Percentiles rank a stretch among this genome's conserved stretches.
These are phyloP conservation scores for Chlorophyllum brunneum DNA, from an alignment of 768 basidiomycete species.

Conservation along the genomic window DNA sequence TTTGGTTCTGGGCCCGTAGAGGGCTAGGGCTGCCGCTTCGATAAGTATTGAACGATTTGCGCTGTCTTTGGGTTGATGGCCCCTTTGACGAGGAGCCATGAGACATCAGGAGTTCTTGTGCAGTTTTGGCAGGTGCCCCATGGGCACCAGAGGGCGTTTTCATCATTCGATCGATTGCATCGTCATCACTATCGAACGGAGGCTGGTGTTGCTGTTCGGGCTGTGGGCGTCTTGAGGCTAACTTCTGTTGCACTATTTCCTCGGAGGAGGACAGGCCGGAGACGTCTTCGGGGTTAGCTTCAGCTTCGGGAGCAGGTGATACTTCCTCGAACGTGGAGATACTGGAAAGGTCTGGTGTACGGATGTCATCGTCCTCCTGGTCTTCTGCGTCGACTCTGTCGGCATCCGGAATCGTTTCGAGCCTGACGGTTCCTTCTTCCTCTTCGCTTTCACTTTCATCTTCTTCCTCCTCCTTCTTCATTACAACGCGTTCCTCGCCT, in stretches of 20 bases:
- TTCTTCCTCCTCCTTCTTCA: not conserved
- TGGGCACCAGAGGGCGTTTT: conserved; percentile 1
- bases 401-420: conserved; percentile 1
- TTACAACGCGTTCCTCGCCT: not conserved
- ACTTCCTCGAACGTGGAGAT: not conserved
- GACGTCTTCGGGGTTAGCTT: conserved; percentile 26
- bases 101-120: not conserved
- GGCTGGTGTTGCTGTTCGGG: conserved; percentile 1
- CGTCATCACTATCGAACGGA: conserved; percentile 5
- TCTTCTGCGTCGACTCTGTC: not conserved
- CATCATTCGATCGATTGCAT: not conserved
- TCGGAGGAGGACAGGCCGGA: conserved; percentile 22
- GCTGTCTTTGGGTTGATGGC: not conserved
- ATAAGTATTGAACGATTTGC: not conserved
- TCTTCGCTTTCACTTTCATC: not conserved
- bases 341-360: not conserved
- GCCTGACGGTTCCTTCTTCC: not conserved
- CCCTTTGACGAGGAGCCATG: not conserved
- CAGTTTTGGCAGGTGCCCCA: not conserved
- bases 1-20: not conserved
- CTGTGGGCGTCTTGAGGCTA: not conserved
- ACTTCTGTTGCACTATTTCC: conserved; percentile 6
- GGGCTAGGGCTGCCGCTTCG: not conserved
- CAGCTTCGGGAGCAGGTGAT: conserved; percentile 23
- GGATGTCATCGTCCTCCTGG: not conserved